Evolutionary conservation across 805 yeast genomes (phyloP).

Genomic region (Nakazawaea ishiwadae): DNA sequence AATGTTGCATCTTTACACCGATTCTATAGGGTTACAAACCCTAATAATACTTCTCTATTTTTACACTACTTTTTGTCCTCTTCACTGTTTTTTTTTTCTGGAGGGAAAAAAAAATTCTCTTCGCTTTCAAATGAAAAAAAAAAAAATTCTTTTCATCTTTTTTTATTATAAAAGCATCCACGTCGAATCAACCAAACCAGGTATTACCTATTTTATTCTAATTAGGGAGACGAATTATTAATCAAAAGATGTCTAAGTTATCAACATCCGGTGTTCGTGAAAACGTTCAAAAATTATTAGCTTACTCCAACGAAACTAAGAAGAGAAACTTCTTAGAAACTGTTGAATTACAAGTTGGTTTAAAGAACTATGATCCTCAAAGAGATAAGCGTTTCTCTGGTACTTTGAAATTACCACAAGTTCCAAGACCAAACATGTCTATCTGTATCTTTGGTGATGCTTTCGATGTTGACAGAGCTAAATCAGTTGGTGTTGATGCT

Average conservation of each 20-base stretch:
- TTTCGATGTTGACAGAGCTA: slow-evolving; percentile 99
- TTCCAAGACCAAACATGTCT: slow-evolving; percentile 99
- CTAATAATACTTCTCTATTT: no score
- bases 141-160: background rate
- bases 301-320: slow-evolving; percentile 89
- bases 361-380: slow-evolving; percentile 99
- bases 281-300: slow-evolving; percentile 88
- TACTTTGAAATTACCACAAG: slow-evolving; percentile 94
- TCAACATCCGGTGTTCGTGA: slow-evolving; percentile 93
- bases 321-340: slow-evolving; percentile 99
- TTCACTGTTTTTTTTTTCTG: background rate
- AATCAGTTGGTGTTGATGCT: slow-evolving; percentile 98
- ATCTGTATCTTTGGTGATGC: slow-evolving; percentile 99
- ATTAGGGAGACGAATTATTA: slow-evolving; percentile 72
- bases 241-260: slow-evolving; percentile 78
- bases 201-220: slow-evolving; percentile 37
- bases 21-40: no score
- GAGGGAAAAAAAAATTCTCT: background rate
- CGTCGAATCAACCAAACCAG: slow-evolving; percentile 49
- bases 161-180: slow-evolving; percentile 26
- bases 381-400: slow-evolving; percentile 99
- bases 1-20: no score
- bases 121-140: background rate
- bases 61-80: no score
- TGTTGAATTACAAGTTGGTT: slow-evolving; percentile 98